Evolutionary conservation across 306 rosid genomes (phyloP).

Genomic region (Rubus parviflorus): DNA sequence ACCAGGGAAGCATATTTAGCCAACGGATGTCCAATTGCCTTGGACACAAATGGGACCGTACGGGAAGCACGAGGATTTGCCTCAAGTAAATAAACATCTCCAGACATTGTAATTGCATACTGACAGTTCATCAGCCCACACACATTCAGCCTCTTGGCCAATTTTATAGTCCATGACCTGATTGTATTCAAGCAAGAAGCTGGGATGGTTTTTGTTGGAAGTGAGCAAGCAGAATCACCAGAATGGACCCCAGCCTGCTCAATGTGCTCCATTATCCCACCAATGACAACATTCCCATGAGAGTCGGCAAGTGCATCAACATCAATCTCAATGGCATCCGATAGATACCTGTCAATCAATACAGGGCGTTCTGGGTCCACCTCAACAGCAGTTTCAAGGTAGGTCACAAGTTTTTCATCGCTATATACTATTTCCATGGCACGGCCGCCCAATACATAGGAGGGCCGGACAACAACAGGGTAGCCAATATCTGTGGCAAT

Average conservation of each 20-base stretch:
- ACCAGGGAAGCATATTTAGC: constrained; percentile 97
- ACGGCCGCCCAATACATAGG: constrained; percentile 96
- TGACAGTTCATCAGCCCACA: constrained; percentile 98
- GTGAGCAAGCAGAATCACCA: constrained; percentile 93
- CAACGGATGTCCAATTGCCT: constrained; percentile 93
- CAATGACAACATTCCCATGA: constrained; percentile 92
- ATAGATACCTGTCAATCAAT: constrained; percentile 77
- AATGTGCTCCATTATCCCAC: constrained; percentile 99
- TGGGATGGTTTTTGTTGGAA: constrained; percentile 81
- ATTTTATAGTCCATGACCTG: constrained; percentile 79
- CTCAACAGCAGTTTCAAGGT: constrained; percentile 92
- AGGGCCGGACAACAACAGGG: constrained; percentile 94
- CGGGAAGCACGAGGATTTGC: constrained; percentile 97
- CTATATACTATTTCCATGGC: constrained; percentile 97
- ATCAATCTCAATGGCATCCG: constrained; percentile 92
- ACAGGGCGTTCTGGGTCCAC: constrained; percentile 98
- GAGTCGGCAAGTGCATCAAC: constrained; percentile 94
- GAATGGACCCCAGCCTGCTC: constrained; percentile 99
- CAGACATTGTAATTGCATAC: constrained; percentile 78
- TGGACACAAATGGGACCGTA: constrained; percentile 93
- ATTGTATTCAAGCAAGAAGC: constrained; percentile 72
- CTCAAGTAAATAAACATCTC: constrained; percentile 84
- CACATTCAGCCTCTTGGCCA: constrained; percentile 78
- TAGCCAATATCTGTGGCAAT: constrained; percentile 86
- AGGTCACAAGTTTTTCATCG: constrained; percentile 69